phyloP scores from a whole-genome alignment of 306 rosid genomes.

The Castanea crenata region DNA sequence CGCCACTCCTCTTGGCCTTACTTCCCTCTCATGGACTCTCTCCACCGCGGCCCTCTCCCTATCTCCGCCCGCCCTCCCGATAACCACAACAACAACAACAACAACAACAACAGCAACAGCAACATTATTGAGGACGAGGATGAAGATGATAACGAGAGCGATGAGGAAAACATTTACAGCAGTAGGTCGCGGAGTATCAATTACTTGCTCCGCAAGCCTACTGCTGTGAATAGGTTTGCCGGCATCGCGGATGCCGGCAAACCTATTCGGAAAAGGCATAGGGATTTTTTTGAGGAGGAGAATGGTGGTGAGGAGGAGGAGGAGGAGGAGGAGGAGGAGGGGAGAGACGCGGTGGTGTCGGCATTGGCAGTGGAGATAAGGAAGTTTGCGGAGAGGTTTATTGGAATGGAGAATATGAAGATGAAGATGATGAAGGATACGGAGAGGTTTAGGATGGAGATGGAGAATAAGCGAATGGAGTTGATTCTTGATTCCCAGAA shows the following conservation, averaged over 20 bases:
- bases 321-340: conserved; percentile 1
- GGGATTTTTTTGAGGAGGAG: conserved; percentile 3
- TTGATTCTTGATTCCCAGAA: conserved; percentile 66
- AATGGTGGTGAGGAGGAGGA: conserved; percentile 1
- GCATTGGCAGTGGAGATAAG: conserved; percentile 61
- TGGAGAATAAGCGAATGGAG: conserved; percentile 70
- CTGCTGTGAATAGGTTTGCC: conserved; percentile 17
- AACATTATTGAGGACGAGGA: background rate
- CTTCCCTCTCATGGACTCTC: conserved; percentile 60
- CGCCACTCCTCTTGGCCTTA: conserved; percentile 45
- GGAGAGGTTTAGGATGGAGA: conserved; percentile 65
- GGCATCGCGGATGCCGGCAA: background rate
- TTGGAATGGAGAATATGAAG: conserved; percentile 75
- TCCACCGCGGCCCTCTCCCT: conserved; percentile 82
- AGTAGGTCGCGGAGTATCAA: conserved; percentile 45
- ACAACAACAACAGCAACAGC: no score
- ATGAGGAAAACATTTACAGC: conserved; percentile 13
- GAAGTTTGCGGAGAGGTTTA: conserved; percentile 49
- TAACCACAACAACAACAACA: no score
- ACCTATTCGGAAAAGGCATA: background rate
- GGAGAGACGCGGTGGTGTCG: conserved; percentile 26
- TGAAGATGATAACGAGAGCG: background rate
- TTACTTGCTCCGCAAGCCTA: conserved; percentile 38
- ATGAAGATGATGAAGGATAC: conserved; percentile 82
- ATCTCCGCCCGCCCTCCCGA: conserved; percentile 54